These are phyloP conservation scores for Pseudogymnoascus sp. DNA, from an alignment of 2,329 filamentous ascomycete species.

Conservation along the genomic window DNA sequence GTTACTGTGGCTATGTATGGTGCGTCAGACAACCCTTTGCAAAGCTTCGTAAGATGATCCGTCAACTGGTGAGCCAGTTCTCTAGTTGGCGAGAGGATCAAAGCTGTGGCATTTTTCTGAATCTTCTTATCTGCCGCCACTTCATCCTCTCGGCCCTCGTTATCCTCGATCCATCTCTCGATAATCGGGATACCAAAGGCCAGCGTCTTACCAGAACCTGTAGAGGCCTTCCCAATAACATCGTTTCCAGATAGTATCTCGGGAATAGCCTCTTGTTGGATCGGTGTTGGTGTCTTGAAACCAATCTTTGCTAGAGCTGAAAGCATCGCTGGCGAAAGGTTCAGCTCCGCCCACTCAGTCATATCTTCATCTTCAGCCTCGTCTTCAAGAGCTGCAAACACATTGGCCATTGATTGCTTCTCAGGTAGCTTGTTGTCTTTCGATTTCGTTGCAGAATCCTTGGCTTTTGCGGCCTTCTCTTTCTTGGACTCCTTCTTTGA, in stretches of 20 bases:
- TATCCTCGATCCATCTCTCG: slow-evolving; percentile 64
- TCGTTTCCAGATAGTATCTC: slow-evolving; percentile 77
- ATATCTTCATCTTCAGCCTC: slow-evolving; percentile 59
- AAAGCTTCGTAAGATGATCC: slow-evolving; percentile 72
- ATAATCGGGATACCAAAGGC: slow-evolving; percentile 92
- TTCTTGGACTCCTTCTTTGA: slow-evolving; percentile 27
- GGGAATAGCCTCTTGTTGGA: slow-evolving; percentile 75
- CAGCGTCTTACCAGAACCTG: slow-evolving; percentile 92
- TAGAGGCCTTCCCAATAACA: slow-evolving; percentile 91
- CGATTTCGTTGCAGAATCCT: slow-evolving; percentile 25
- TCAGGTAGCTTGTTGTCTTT: slow-evolving; percentile 22
- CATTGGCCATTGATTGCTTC: slow-evolving; percentile 21
- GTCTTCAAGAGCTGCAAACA: slow-evolving; percentile 40
- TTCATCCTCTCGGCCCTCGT: slow-evolving; percentile 34
- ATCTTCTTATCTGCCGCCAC: slow-evolving; percentile 32
- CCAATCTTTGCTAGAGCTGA: slow-evolving; percentile 70
- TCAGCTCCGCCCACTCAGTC: slow-evolving; percentile 69
- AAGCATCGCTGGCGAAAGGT: slow-evolving; percentile 64
- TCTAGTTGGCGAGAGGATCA: slow-evolving; percentile 85
- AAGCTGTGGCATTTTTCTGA: slow-evolving; percentile 53
- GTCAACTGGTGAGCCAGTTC: slow-evolving; percentile 90
- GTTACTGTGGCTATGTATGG: slow-evolving; percentile 82
- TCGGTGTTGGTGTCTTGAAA: slow-evolving; percentile 73
- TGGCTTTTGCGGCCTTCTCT: slow-evolving; percentile 23
- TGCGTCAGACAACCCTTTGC: slow-evolving; percentile 50